Base-by-base conservation (phyloP, 129 eudicot genomes). In the Escallonia herrerae region DNA sequence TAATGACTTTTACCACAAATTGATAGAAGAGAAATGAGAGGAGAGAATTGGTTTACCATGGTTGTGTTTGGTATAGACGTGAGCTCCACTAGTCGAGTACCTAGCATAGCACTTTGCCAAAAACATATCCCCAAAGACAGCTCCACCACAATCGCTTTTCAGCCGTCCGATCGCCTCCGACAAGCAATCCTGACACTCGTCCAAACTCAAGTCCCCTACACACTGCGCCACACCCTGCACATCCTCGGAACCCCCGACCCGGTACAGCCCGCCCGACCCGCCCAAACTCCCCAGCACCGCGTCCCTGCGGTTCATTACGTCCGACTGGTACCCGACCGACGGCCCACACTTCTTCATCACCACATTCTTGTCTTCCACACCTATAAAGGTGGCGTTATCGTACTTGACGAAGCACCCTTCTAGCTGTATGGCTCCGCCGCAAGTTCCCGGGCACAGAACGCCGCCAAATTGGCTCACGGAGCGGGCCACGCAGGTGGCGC, bases 221-320 rank as follows among this genome's bases (percentile, higher is more conserved):
- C 98, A 93, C 73, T 93, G 96, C 46, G 96, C 98, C 81, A 93
- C 75, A 6, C 90, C 97, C 15, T 85, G 84, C 11, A 87, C 95
- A 49, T 83, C 96, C 71, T 57, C 80, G 5, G 96, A 71, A 44
- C 98, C 98, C 4, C 95, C 95, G 1, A 79, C 95, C 66, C 98
- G 37, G 56, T 71, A 91, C 47, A 74, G 33, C 66, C 95, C 89
- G 2, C 89, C 82, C 3, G 75, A 72, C 54, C 86, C 85, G 10
- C 73, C 83, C 77, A 86, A 60, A 22, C 89, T 83, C 57, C 65
- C 85, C 77, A 93, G 38, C 71, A 93, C 80, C 10, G 86, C 86
- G 62, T 91, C 97, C 40, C 95, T 70, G 15, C 96, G 83, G 70
- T 69, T 74, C 89, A 82, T 78, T 61, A 69, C 66, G 9, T 70